phyloP scores from a whole-genome alignment of 768 basidiomycete species.

The Tricholoma furcatifolium region DNA sequence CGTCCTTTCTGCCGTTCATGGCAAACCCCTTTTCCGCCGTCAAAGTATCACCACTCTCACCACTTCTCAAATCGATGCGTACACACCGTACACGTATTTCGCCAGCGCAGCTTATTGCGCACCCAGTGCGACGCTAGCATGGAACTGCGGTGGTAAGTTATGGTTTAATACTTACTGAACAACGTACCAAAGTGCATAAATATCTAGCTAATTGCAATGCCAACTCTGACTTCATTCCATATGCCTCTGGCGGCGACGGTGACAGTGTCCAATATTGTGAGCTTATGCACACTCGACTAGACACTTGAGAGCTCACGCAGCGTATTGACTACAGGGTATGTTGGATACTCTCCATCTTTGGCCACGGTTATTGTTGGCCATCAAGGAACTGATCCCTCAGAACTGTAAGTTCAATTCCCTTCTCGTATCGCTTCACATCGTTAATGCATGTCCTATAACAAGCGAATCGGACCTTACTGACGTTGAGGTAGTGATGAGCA shows the following conservation, averaged over 20 bases:
- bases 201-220: constrained; percentile 43
- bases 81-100: constrained; percentile 39
- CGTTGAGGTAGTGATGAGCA: constrained; percentile 13
- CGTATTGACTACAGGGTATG: constrained; percentile 12
- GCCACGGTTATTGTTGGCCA: constrained; percentile 40
- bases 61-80: constrained; percentile 33
- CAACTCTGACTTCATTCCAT: constrained; percentile 45
- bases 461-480: constrained; percentile 30
- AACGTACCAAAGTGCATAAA: not conserved
- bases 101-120: constrained; percentile 44
- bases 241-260: constrained; percentile 52
- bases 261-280: constrained; percentile 37
- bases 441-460: not conserved
- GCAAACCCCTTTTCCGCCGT: constrained; percentile 7
- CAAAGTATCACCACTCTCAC: constrained; percentile 29
- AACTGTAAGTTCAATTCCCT: constrained; percentile 28
- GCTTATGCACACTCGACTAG: not conserved
- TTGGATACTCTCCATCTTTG: constrained; percentile 30
- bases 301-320: not conserved
- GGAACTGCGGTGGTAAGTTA: constrained; percentile 42
- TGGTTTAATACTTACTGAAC: not conserved
- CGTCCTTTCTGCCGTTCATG: not conserved
- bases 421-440: not conserved
- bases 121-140: constrained; percentile 34
- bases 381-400: constrained; percentile 38